A percentile compares a stretch with the other conserved stretches of the same genome.
phyloP scores from a whole-genome alignment of 2,329 filamentous ascomycete species.

The Zymoseptoria ardabiliae region DNA sequence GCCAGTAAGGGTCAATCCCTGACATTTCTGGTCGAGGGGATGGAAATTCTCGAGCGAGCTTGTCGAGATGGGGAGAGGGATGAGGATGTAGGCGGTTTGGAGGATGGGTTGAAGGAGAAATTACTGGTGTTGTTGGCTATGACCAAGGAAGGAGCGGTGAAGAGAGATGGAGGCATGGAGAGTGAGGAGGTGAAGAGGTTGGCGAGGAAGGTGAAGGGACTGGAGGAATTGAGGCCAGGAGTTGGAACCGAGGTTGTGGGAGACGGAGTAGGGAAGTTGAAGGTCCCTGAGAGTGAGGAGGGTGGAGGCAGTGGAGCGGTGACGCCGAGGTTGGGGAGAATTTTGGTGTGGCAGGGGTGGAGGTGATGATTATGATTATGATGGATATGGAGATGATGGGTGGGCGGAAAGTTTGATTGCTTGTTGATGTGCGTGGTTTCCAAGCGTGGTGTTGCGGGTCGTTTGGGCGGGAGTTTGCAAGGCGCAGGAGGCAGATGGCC shows the following conservation, averaged over 20 bases:
- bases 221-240: not conserved
- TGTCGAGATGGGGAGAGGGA: not conserved
- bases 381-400: not conserved
- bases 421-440: not conserved
- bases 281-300: slow-evolving; percentile 3
- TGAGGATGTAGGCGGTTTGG: not conserved
- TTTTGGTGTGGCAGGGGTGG: slow-evolving; percentile 15
- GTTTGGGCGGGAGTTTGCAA: no score
- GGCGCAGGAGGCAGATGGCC: no score
- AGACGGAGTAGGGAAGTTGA: slow-evolving; percentile 3
- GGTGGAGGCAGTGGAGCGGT: slow-evolving; percentile 4
- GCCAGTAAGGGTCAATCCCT: slow-evolving; percentile 14
- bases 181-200: slow-evolving; percentile 1
- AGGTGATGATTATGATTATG: not conserved
- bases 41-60: slow-evolving; percentile 9
- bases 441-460: not conserved
- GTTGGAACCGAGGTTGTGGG: not conserved
- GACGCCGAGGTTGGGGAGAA: slow-evolving; percentile 19
- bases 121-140: slow-evolving; percentile 14
- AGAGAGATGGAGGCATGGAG: slow-evolving; percentile 2
- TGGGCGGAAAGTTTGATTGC: not conserved
- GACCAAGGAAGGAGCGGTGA: slow-evolving; percentile 10
- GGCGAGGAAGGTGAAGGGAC: not conserved
- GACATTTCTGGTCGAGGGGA: slow-evolving; percentile 13
- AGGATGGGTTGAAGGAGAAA: slow-evolving; percentile 10